Percentiles rank a stretch among this genome's conserved stretches.
phyloP scores from a whole-genome alignment of 805 yeast genomes.

The Candida qinlingensis region DNA sequence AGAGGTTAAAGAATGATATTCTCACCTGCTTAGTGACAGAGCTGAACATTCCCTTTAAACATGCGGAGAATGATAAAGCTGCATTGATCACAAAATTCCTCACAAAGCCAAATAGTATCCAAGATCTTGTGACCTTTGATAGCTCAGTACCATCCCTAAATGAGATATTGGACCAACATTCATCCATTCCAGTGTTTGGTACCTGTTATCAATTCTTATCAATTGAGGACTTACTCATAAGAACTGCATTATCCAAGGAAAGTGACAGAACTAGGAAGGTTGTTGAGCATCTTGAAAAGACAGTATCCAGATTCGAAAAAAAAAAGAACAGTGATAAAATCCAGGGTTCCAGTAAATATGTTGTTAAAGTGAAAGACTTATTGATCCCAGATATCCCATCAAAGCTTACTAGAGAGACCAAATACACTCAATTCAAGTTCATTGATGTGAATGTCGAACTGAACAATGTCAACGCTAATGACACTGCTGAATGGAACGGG shows the following conservation, averaged over 20 bases:
- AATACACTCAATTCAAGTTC: neutral
- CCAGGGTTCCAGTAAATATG: constrained; percentile 20
- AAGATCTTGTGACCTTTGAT: too few relatives aligned
- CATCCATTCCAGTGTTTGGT: neutral
- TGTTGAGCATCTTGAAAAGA: constrained; percentile 11
- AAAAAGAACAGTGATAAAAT: constrained; percentile 8
- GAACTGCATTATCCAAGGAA: constrained; percentile 4
- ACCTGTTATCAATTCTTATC: constrained; percentile 2
- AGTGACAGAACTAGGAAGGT: constrained; percentile 1
- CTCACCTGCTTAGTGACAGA: too few relatives aligned
- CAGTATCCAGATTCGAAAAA: constrained; percentile 12
- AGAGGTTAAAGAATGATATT: too few relatives aligned
- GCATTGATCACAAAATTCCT: too few relatives aligned
- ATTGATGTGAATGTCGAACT: constrained; percentile 5
- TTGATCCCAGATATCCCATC: neutral
- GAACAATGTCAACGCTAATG: neutral
- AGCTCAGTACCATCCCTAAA: neutral
- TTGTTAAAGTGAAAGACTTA: constrained; percentile 1
- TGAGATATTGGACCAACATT: neutral
- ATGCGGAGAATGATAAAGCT: too few relatives aligned
- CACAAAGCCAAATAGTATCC: too few relatives aligned
- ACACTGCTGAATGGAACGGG: constrained; percentile 14
- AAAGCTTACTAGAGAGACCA: neutral
- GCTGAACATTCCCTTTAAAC: too few relatives aligned
- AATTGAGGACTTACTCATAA: constrained; percentile 8